Conservation (phyloP, 768 basidiomycete species). For the Leccinum subgranulosum region DNA sequence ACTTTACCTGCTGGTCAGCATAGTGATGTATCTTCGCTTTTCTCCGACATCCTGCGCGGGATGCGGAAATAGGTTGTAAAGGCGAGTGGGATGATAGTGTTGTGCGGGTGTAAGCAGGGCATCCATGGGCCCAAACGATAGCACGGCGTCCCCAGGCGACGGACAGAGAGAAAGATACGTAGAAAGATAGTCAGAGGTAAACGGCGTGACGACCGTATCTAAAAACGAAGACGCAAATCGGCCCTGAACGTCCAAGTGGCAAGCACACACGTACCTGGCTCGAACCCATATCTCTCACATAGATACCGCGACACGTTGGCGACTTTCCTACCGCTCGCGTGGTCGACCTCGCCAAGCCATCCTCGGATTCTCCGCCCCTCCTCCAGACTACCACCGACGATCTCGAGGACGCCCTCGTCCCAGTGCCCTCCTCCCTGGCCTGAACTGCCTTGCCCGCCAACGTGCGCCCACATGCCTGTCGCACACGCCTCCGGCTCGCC, state of each 20-base stretch:
- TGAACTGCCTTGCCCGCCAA: slow-evolving; percentile 22
- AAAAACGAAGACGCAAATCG: neutral
- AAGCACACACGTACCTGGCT: slow-evolving; percentile 48
- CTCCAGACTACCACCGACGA: slow-evolving; percentile 72
- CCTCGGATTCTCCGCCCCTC: slow-evolving; percentile 69
- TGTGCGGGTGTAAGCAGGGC: slow-evolving; percentile 70
- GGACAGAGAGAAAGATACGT: slow-evolving; percentile 76
- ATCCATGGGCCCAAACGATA: slow-evolving; percentile 83
- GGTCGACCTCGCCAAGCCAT: slow-evolving; percentile 83
- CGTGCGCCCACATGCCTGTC: slow-evolving; percentile 74
- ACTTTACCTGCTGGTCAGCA: slow-evolving; percentile 65
- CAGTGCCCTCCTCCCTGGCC: slow-evolving; percentile 51
- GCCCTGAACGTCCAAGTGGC: no score
- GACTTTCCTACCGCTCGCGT: slow-evolving; percentile 57
- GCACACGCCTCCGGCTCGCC: slow-evolving; percentile 75
- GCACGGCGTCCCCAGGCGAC: slow-evolving; percentile 66
- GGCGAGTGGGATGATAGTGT: slow-evolving; percentile 69
- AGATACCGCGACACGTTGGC: slow-evolving; percentile 73
- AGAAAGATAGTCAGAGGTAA: slow-evolving; percentile 75
- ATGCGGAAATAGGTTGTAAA: slow-evolving; percentile 75
- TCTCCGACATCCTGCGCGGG: slow-evolving; percentile 77
- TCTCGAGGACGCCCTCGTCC: slow-evolving; percentile 77
- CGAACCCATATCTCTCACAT: slow-evolving; percentile 79
- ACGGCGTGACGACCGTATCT: slow-evolving; percentile 74
- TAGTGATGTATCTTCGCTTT: slow-evolving; percentile 70